Conservation (phyloP, 202 grass and related monocot genomes). For the Schoenoplectus tabernaemontani region DNA sequence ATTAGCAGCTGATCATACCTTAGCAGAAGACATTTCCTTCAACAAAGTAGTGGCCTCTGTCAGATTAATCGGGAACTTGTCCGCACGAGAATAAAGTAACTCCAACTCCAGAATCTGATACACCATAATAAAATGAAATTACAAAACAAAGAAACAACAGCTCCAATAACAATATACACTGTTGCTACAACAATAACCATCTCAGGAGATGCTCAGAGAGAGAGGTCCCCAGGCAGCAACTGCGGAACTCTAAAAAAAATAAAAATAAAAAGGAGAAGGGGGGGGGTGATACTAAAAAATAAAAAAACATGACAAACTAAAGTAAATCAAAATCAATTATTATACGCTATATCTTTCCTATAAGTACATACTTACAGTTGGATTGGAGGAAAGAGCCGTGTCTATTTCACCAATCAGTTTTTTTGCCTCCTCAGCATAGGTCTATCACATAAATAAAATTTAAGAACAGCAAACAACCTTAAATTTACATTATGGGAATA, state of each 20-base stretch:
- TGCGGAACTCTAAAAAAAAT: background rate
- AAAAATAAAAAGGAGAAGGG: background rate
- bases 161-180: slow-evolving; percentile 7
- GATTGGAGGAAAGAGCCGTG: slow-evolving; percentile 48
- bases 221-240: background rate
- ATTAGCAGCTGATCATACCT: slow-evolving; percentile 41
- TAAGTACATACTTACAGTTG: slow-evolving; percentile 41
- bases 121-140: slow-evolving; percentile 18
- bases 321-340: background rate
- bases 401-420: slow-evolving; percentile 53
- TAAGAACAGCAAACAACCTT: background rate
- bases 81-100: slow-evolving; percentile 36
- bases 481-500: background rate
- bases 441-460: slow-evolving; percentile 32
- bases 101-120: slow-evolving; percentile 70
- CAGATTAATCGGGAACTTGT: slow-evolving; percentile 56
- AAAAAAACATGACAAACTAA: background rate
- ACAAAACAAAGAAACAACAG: slow-evolving; percentile 19
- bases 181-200: background rate
- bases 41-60: slow-evolving; percentile 35
- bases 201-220: background rate
- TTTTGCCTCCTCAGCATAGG: slow-evolving; percentile 46
- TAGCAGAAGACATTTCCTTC: slow-evolving; percentile 60
- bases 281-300: background rate
- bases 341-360: background rate